Evolutionary conservation across 495 filamentous ascomycete genomes (phyloP), one percentile per base, ranked within the genome.

Genomic region (Halenospora varia): DNA sequence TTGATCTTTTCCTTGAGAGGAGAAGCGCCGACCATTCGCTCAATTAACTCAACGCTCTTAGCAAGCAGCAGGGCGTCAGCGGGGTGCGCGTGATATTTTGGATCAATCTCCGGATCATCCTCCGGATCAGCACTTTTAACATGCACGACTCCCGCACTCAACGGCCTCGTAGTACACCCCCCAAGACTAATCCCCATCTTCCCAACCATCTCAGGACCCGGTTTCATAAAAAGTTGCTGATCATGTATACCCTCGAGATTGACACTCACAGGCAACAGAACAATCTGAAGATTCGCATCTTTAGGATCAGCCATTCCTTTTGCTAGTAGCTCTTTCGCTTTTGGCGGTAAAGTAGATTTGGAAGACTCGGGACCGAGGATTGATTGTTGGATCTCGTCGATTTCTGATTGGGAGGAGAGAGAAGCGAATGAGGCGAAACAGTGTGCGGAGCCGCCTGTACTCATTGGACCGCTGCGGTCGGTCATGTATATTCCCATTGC

Each of bases 1-100:
- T 55, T 55, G 26, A 55, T 55, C 39, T 45, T 55, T 19, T 55
- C 52, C 19, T 46, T 55, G 20, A 55, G 26, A 23, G 52, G 52
- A 26, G 29, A 44, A 2, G 52, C 25, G 10, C 9, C 52, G 1
- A 40, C 40, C 52, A 55, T 25, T 23, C 42, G 41, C 19, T 40
- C 11, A 25, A 35, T 44, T 9, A 55, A 10, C 40, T 55, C 52
- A 22, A 55, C n/a, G n/a, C 19, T 22, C 15, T 55, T 55, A 8
- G 67, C 66, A 0, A 77, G 69, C 1, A 76, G 25, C 24, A 75
- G 68, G 22, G 70, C 59, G 47, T 75, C 72, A 0, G 72, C 57
- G 0, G 67, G 64, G 25, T 75, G 66, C 0, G 68, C 67, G 17
- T 68, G 55, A 22, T 70, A 68, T 10, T 62, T 57, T 10, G 67